Conservation (phyloP, 2,329 filamentous ascomycete species). For the Daldinia eschscholtzii region DNA sequence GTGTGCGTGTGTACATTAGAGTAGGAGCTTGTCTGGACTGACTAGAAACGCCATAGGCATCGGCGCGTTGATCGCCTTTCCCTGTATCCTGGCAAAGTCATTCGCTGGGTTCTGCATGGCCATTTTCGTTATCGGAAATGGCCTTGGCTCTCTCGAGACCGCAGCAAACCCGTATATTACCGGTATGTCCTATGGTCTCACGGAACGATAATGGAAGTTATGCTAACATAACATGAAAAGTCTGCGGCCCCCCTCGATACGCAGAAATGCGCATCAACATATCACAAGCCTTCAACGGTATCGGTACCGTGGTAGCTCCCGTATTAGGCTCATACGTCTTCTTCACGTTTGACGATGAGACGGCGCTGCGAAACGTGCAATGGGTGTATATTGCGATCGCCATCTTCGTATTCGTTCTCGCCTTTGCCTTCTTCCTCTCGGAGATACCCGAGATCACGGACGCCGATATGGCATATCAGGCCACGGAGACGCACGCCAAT, state of each 20-base stretch:
- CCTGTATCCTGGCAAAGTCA: slow-evolving; percentile 70
- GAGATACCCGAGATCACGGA: slow-evolving; percentile 80
- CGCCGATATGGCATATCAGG: slow-evolving; percentile 73
- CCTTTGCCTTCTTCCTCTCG: slow-evolving; percentile 74
- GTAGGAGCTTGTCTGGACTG: slow-evolving; percentile 6
- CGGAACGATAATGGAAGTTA: too few species aligned
- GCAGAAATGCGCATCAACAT: slow-evolving; percentile 80
- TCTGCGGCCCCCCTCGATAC: slow-evolving; percentile 76
- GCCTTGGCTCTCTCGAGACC: slow-evolving; percentile 80
- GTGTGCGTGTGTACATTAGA: neutral
- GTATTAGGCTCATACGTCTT: slow-evolving; percentile 80
- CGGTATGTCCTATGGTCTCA: slow-evolving; percentile 51
- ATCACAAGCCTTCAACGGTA: slow-evolving; percentile 81
- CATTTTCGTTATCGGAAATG: slow-evolving; percentile 81
- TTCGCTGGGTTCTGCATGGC: slow-evolving; percentile 80
- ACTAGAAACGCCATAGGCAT: slow-evolving; percentile 56
- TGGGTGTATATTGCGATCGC: slow-evolving; percentile 83
- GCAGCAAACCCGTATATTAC: slow-evolving; percentile 82
- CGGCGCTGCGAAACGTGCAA: slow-evolving; percentile 75
- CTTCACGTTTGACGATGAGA: slow-evolving; percentile 71
- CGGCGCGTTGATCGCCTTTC: slow-evolving; percentile 68
- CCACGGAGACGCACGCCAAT: slow-evolving; percentile 64
- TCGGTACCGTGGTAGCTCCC: slow-evolving; percentile 79
- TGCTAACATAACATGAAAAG: slow-evolving; percentile 44
- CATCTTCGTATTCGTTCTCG: slow-evolving; percentile 76